These are phyloP conservation scores for Ophiocordyceps camponoti-saundersi DNA, from an alignment of 2,329 filamentous ascomycete genomes.

Conservation along the genomic window DNA sequence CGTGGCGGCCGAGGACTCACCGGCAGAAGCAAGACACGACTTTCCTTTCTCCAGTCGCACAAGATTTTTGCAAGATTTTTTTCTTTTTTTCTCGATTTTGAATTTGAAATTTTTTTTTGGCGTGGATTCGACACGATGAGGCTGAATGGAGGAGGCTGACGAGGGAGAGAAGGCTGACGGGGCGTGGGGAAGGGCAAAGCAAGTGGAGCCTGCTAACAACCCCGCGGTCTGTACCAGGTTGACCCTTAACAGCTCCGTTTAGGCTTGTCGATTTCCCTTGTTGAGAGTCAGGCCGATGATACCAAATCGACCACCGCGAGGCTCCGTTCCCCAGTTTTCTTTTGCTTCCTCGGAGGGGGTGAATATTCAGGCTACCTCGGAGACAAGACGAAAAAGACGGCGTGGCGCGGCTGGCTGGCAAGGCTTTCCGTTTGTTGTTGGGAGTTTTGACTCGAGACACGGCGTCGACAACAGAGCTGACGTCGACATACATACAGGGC, in stretches of 20 bases:
- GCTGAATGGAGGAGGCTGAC: neutral
- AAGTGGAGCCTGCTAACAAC: neutral
- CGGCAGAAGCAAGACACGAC: neutral
- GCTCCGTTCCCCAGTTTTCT: too few relatives aligned
- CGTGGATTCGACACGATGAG: neutral
- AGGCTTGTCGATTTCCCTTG: neutral
- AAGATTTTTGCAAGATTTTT: too few relatives aligned
- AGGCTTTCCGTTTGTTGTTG: neutral
- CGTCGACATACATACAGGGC: neutral
- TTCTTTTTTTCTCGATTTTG: too few relatives aligned
- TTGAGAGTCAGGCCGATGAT: too few relatives aligned
- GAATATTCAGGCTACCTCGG: too few relatives aligned
- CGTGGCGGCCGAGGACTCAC: neutral
- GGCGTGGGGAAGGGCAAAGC: neutral
- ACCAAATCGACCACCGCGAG: neutral
- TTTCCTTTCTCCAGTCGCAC: neutral
- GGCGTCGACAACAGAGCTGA: neutral
- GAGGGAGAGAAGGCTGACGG: neutral
- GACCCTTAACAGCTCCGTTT: neutral
- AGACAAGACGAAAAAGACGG: neutral
- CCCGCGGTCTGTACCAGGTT: neutral
- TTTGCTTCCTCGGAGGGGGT: neutral
- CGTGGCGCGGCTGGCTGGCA: neutral
- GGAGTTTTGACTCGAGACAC: neutral
- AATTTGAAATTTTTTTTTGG: too few relatives aligned